Evolutionary conservation across 2,329 filamentous ascomycete genomes (phyloP), one percentile per base, ranked within the genome.

Genomic region (Fusarium musae): DNA sequence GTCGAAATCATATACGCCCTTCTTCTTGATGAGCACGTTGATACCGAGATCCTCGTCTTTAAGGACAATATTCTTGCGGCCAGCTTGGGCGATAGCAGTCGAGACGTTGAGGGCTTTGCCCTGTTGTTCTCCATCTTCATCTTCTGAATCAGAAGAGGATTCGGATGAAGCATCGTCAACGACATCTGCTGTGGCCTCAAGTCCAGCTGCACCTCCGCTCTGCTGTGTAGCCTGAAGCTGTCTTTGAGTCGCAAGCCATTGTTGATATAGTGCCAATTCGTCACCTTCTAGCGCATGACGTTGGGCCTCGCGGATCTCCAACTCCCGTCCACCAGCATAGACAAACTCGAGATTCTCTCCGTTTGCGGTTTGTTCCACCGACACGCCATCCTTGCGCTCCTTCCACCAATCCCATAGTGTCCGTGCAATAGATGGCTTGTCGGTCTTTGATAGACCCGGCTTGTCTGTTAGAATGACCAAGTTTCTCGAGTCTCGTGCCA

Each of bases 1-100:
- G 78, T 98, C 94, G 76, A 93, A 99, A 81, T 99, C 96, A 80
- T 96, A 93, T n/a, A 97, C 91, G 19, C 92, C 93, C 80, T 95
- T 97, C 75, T 93, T 92, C 75, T 96, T 93, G 44, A 98, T 87
- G 15, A 99, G 86, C 53, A 99, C 90, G 75, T 97, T 98, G 74
- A 98, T 91, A 23, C 96, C 96, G 6, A 98, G 87, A 76, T 98
- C 96, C 73, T 96, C 94, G 75, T 98, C 95, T 59, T 91, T 95
- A 43, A 97, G 86, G 1, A 93, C 93, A 30, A 96, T 89, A 81
- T 97, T 97, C 80, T 94, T 96, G 69, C 94, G 91, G 72, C 91
- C 92, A 13, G 93, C 91, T 82, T 97, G 94, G 13, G 93, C 93
- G 77, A 98, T 87, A 2, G 94, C 93, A 1, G 94, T 92, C 1